phyloP scores from a whole-genome alignment of 495 filamentous ascomycete species.

The Penicilliopsis zonata region DNA sequence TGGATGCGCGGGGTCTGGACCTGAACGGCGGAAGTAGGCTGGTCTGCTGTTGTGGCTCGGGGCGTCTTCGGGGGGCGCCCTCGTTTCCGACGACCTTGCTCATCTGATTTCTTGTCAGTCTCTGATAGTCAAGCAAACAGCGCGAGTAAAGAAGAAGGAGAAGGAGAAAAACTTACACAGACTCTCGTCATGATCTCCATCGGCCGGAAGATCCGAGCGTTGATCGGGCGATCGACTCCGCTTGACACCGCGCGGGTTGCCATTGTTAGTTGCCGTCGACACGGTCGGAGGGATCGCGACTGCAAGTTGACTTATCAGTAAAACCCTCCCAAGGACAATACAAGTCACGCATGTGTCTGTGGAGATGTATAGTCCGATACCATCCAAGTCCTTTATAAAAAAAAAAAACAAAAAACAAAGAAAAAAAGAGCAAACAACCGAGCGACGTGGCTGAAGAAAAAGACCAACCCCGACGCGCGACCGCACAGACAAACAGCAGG shows the following conservation, averaged over 20 bases:
- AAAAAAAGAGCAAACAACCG: no score
- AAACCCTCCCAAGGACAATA: conserved; percentile 2
- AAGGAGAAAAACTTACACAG: conserved; percentile 34
- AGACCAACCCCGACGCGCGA: no score
- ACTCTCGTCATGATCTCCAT: conserved; percentile 71
- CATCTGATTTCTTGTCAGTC: conserved; percentile 29
- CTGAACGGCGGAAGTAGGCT: conserved; percentile 36
- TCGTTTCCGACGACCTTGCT: conserved; percentile 74
- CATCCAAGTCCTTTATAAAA: no score
- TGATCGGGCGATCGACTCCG: conserved; percentile 84
- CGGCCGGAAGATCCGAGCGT: conserved; percentile 46
- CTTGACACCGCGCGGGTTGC: conserved; percentile 69
- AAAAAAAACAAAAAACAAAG: no score
- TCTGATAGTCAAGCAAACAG: conserved; percentile 3
- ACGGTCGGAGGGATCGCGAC: conserved; percentile 29
- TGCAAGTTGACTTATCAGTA: conserved; percentile 33
- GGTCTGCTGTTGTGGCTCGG: conserved; percentile 41
- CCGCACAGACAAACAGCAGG: no score
- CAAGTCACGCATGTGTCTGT: conserved; percentile 1
- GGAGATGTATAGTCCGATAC: no score
- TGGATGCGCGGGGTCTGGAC: conserved; percentile 74
- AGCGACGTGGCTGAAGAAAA: no score
- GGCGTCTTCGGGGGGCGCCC: conserved; percentile 66
- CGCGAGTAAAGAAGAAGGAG: conserved; percentile 1
- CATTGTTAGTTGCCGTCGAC: conserved; percentile 35